Percentiles rank a stretch among this genome's conserved stretches.
These are phyloP conservation scores for Artemisia annua DNA, from an alignment of 129 eudicot species.

Conservation along the genomic window DNA sequence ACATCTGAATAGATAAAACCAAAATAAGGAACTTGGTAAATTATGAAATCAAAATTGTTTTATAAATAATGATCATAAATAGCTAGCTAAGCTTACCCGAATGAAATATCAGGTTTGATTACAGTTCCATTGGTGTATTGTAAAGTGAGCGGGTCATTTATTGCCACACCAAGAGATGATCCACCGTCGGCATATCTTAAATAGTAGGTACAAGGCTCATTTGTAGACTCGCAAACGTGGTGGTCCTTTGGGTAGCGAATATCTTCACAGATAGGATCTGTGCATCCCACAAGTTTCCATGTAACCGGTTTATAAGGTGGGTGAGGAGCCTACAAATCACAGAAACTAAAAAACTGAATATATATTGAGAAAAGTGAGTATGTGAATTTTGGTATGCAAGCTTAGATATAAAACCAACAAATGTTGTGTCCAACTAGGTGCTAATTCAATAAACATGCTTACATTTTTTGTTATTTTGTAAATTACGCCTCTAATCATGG, in stretches of 20 bases:
- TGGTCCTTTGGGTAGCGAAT: neutral
- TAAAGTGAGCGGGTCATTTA: conserved; percentile 8
- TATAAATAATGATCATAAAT: neutral
- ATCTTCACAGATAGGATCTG: conserved; percentile 20
- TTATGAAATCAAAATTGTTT: neutral
- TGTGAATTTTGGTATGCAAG: too few relatives aligned
- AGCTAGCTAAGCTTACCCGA: conserved; percentile 20
- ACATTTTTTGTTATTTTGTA: too few relatives aligned
- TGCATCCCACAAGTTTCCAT: conserved; percentile 5
- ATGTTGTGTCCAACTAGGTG: too few relatives aligned
- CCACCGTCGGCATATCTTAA: conserved; percentile 24
- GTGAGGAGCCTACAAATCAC: conserved; percentile 23
- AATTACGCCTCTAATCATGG: too few relatives aligned
- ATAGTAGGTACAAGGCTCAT: conserved; percentile 22
- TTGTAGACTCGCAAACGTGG: neutral
- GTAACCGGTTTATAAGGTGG: conserved; percentile 18
- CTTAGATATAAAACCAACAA: too few relatives aligned
- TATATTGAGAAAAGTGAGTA: too few relatives aligned
- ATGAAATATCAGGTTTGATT: conserved; percentile 17
- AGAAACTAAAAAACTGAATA: too few relatives aligned
- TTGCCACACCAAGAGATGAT: conserved; percentile 22
- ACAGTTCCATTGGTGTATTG: conserved; percentile 23
- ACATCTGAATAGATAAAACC: conserved; percentile 7
- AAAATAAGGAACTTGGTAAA: neutral
- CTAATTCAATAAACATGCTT: too few relatives aligned